A percentile compares a stretch with the other conserved stretches of the same genome.
Evolutionary conservation across 805 yeast genomes (phyloP).

Genomic region (Pichia phayaonensis): DNA sequence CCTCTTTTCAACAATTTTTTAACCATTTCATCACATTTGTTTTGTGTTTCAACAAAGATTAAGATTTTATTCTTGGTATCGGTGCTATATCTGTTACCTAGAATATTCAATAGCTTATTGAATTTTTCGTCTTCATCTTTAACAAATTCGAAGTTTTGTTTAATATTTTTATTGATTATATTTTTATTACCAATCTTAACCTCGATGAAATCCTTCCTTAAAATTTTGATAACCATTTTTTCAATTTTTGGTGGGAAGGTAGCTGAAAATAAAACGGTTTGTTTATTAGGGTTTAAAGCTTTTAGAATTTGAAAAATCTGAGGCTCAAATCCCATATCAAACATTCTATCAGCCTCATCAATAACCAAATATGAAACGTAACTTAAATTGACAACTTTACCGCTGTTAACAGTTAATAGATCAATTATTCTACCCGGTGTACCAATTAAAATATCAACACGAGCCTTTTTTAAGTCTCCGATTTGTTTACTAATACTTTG

Average conservation of each 20-base stretch:
- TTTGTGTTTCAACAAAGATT: constrained; percentile 83
- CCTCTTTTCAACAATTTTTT: constrained; percentile 45
- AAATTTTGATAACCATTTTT: constrained; percentile 56
- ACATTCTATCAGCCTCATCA: constrained; percentile 96
- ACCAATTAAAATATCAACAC: constrained; percentile 68
- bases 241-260: constrained; percentile 85
- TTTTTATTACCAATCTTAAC: constrained; percentile 75
- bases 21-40: constrained; percentile 68
- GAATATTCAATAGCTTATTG: constrained; percentile 40
- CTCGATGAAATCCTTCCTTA: constrained; percentile 56
- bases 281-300: constrained; percentile 69
- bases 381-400: constrained; percentile 60
- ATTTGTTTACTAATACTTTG: constrained; percentile 77
- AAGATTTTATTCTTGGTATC: constrained; percentile 46
- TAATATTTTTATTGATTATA: constrained; percentile 72
- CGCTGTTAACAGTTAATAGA: constrained; percentile 72
- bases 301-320: constrained; percentile 73
- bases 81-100: constrained; percentile 37
- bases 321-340: constrained; percentile 96
- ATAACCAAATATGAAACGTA: constrained; percentile 76
- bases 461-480: constrained; percentile 67
- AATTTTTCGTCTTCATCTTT: constrained; percentile 47
- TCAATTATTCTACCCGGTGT: constrained; percentile 96
- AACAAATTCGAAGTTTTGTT: constrained; percentile 62
- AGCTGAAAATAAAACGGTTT: constrained; percentile 87